Evolutionary conservation across 2,329 filamentous ascomycete species (phyloP).

Genomic region (Metarhizium robertsii): DNA sequence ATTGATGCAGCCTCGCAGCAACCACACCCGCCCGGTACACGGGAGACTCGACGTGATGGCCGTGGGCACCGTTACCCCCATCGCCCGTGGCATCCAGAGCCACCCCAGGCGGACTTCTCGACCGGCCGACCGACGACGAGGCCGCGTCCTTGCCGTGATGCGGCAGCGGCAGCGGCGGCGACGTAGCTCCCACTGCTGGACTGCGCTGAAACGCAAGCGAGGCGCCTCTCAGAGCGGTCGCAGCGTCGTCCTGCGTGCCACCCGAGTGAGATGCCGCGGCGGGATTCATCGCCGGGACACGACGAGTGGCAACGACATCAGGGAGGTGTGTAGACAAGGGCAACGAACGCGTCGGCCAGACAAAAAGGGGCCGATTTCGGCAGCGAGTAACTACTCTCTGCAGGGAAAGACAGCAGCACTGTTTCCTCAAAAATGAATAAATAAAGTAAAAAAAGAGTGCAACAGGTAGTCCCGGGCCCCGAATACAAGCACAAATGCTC

Average conservation of each 20-base stretch:
- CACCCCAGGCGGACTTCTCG: neutral
- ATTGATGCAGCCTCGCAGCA: conserved; percentile 14
- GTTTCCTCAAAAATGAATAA: too few relatives aligned
- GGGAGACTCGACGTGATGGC: neutral
- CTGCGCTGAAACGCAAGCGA: conserved; percentile 41
- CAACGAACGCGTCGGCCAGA: neutral
- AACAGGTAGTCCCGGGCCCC: too few relatives aligned
- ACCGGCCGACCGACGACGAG: conserved; percentile 18
- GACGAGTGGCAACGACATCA: conserved; percentile 9
- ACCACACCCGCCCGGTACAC: conserved; percentile 7
- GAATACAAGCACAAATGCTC: neutral
- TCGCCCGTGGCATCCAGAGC: neutral
- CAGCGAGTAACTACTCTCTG: too few relatives aligned
- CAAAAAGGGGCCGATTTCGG: neutral
- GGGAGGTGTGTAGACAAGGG: neutral
- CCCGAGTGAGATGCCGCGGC: conserved; percentile 18
- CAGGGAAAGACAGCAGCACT: too few relatives aligned
- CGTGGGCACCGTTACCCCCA: conserved; percentile 4
- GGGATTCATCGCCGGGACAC: conserved; percentile 23
- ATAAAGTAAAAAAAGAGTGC: too few relatives aligned
- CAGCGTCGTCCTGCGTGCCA: conserved; percentile 24
- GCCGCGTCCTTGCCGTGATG: neutral
- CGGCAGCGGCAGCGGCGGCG: conserved; percentile 7
- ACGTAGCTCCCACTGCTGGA: conserved; percentile 6
- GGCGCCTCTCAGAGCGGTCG: conserved; percentile 43